A percentile compares a stretch with the other conserved stretches of the same genome.
Evolutionary conservation across 2,329 filamentous ascomycete species (phyloP).

Genomic region (Arthrinium puccinioides): DNA sequence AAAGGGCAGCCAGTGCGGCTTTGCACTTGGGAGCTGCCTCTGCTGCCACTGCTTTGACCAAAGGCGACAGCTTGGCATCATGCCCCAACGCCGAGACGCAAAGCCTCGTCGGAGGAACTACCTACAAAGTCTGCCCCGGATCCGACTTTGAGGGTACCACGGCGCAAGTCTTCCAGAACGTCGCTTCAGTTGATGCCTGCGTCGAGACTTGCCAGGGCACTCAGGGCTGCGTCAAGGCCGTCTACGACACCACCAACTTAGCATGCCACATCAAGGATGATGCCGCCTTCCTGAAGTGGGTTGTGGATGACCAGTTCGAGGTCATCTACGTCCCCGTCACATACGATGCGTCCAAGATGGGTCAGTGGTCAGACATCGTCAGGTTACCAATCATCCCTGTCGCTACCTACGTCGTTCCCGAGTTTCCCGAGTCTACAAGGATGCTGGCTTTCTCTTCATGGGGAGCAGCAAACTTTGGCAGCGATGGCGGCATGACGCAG

Average conservation of each 20-base stretch:
- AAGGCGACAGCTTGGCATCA: not conserved
- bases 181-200: not conserved
- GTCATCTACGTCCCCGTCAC: slow-evolving; percentile 8
- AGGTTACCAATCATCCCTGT: slow-evolving; percentile 18
- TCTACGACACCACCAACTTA: slow-evolving; percentile 3
- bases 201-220: slow-evolving; percentile 3
- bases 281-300: slow-evolving; percentile 8
- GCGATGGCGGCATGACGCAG: slow-evolving; percentile 9
- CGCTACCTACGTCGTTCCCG: slow-evolving; percentile 19
- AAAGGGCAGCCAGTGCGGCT: not conserved
- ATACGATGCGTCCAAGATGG: slow-evolving; percentile 8
- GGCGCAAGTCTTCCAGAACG: not conserved
- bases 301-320: slow-evolving; percentile 10
- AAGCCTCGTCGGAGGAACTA: not conserved
- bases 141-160: slow-evolving; percentile 2
- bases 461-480: slow-evolving; percentile 15
- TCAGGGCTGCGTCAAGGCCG: slow-evolving; percentile 4
- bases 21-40: not conserved
- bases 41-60: not conserved
- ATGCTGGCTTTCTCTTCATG: slow-evolving; percentile 17
- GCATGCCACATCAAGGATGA: slow-evolving; percentile 11
- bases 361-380: slow-evolving; percentile 17
- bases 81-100: not conserved
- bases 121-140: not conserved
- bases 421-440: slow-evolving; percentile 13